Evolutionary conservation across 352 stramenopile species (phyloP).

Genomic region (Phytopythium montanum): DNA sequence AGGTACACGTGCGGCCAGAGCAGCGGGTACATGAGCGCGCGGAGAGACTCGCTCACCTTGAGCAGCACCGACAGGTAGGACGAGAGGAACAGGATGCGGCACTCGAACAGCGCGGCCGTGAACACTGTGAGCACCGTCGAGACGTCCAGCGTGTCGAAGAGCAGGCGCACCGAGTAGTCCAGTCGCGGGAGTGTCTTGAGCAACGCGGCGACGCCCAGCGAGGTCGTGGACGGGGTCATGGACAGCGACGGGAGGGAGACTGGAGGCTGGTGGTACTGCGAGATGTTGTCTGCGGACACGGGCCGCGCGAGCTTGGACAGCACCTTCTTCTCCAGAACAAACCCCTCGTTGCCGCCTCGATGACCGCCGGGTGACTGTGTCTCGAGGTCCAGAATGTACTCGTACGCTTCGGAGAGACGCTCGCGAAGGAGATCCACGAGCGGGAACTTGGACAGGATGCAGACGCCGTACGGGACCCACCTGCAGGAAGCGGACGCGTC

Average conservation of each 20-base stretch:
- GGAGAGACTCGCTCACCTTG: constrained; percentile 73
- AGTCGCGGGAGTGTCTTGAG: constrained; percentile 53
- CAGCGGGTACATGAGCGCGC: constrained; percentile 82
- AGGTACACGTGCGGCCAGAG: constrained; percentile 88
- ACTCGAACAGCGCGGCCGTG: constrained; percentile 73
- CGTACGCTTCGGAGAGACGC: constrained; percentile 74
- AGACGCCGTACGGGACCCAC: constrained; percentile 82
- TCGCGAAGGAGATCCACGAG: constrained; percentile 79
- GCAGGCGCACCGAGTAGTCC: constrained; percentile 68
- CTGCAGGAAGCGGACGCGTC: constrained; percentile 36
- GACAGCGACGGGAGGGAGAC: constrained; percentile 27
- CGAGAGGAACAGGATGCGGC: constrained; percentile 78
- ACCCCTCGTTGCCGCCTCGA: constrained; percentile 23
- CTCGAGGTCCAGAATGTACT: constrained; percentile 76
- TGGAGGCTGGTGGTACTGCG: constrained; percentile 35
- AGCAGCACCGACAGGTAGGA: constrained; percentile 80
- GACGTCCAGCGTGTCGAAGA: constrained; percentile 81
- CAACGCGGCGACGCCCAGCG: constrained; percentile 22
- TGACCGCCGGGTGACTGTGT: constrained; percentile 28
- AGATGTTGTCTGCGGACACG: constrained; percentile 64
- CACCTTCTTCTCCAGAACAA: constrained; percentile 76
- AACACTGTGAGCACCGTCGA: constrained; percentile 75
- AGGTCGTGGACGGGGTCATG: constrained; percentile 26
- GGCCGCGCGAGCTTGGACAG: constrained; percentile 69
- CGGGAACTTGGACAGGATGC: constrained; percentile 79